Base-by-base conservation (phyloP, 1,284 basidiomycete genomes). In the Leccinum solheimii region DNA sequence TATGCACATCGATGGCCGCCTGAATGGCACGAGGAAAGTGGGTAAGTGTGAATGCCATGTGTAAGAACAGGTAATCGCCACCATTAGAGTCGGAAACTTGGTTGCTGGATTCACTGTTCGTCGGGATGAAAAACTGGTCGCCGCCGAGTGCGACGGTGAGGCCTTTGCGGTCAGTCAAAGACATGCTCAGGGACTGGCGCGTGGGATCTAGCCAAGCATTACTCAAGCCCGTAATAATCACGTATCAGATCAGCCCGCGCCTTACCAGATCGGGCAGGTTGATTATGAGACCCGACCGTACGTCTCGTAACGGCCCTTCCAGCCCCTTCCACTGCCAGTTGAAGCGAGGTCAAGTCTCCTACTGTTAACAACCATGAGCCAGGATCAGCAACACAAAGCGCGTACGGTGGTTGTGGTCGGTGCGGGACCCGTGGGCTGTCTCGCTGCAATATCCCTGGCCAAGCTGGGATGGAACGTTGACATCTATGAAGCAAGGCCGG, bases 371-470 rank as follows among this genome's bases (percentile, higher is more conserved):
- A 48, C 38, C 36, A 71, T 70, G 72, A 64, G 50, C 57, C 59
- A 62, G 21, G 55, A 60, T 9, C 8, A 71, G 71, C 4, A 68
- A 75, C 43, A 51, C 30, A 61, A 48, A 9, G 56, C 67, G 40
- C 75, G 80, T 43, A 86, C 82, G 67, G 87, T 80, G 21, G 78
- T 87, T 54, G 78, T 92, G 55, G 83, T 90, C 26, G 97, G 97
- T 50, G 97, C 91, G 53, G 97, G 97, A 0, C 95, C 97, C 9
- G 97, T 99, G 5, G 97, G 97, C 38, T 96, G 95, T 72, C 88
- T 98, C 16, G 85, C 91, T 16, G 95, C 95, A 4, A 83, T 97
- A 53, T 87, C 91, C 55, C 83, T 99, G 52, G 91, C 94, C 55
- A 90, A 92, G 69, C 83, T 86, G 69, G 96, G 96, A 43, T 99